A percentile compares a stretch with the other conserved stretches of the same genome.
Conservation (phyloP, 345 rosid species). For the Corymbia maculata region DNA sequence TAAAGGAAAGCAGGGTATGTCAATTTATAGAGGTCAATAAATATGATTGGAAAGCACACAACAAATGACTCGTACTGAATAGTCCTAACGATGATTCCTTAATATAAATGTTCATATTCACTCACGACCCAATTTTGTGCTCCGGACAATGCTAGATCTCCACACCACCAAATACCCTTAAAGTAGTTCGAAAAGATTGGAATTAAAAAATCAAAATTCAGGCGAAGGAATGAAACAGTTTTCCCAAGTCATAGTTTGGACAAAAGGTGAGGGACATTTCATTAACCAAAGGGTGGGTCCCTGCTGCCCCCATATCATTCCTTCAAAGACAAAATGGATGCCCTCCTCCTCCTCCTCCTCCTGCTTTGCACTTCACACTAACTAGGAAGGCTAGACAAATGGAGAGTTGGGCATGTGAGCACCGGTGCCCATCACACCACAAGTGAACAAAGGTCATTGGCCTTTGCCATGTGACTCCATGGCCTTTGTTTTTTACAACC, state of each 20-base stretch:
- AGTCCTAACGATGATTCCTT: neutral
- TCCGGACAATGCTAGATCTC: neutral
- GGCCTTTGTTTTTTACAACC: neutral
- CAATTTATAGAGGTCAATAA: neutral
- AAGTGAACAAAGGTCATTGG: neutral
- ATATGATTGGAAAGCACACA: neutral
- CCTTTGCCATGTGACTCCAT: neutral
- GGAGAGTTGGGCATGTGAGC: neutral
- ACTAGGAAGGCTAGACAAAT: neutral
- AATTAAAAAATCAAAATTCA: neutral
- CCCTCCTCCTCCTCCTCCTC: neutral
- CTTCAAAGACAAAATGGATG: neutral
- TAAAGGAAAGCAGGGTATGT: neutral
- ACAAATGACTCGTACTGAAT: rapidly evolving
- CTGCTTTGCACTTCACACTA: neutral
- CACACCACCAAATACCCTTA: neutral
- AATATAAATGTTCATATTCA: neutral
- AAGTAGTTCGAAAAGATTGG: neutral
- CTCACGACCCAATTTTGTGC: neutral
- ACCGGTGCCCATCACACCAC: neutral
- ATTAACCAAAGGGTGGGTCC: neutral
- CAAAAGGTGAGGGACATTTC: neutral
- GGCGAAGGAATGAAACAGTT: neutral
- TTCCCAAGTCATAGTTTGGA: neutral
- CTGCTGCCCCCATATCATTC: neutral